phyloP scores from a whole-genome alignment of 352 stramenopile species.

The Globisporangium nodosum region DNA sequence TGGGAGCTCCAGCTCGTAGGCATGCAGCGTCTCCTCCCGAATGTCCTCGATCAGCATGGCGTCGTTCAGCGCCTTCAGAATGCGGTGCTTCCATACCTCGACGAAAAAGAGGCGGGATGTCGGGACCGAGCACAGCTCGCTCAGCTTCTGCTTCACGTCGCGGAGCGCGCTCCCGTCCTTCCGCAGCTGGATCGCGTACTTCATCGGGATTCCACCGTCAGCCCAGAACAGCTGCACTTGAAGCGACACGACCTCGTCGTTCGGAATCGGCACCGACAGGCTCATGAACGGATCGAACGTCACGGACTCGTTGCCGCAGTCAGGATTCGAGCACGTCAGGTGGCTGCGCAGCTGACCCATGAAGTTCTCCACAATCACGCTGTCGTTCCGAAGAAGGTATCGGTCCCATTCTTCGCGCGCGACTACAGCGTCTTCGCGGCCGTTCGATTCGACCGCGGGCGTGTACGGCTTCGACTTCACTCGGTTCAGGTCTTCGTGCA shows the following conservation, averaged over 20 bases:
- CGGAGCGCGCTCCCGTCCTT: conserved; percentile 46
- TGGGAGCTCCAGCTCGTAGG: conserved; percentile 85
- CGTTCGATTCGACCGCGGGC: conserved; percentile 59
- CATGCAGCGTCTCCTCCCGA: conserved; percentile 58
- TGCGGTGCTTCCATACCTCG: conserved; percentile 64
- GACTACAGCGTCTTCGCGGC: conserved; percentile 56
- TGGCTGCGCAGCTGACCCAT: conserved; percentile 87
- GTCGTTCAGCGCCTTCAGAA: conserved; percentile 50
- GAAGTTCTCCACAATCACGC: conserved; percentile 87
- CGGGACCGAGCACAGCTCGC: conserved; percentile 36
- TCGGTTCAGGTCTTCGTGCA: conserved; percentile 91
- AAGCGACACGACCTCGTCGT: conserved; percentile 40
- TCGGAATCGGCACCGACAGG: conserved; percentile 86
- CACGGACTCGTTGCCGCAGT: conserved; percentile 75
- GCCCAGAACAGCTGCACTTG: conserved; percentile 73
- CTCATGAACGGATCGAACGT: conserved; percentile 90
- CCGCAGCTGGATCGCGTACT: conserved; percentile 54
- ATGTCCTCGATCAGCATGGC: conserved; percentile 38
- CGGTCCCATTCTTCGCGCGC: conserved; percentile 75
- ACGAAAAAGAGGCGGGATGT: conserved; percentile 57
- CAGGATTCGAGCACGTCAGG: conserved; percentile 74
- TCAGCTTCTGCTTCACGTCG: conserved; percentile 61
- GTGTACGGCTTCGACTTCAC: conserved; percentile 83
- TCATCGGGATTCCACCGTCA: conserved; percentile 64
- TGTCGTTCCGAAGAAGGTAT: conserved; percentile 91